Base-by-base conservation (phyloP, 345 rosid genomes). In the Acer saccharum region DNA sequence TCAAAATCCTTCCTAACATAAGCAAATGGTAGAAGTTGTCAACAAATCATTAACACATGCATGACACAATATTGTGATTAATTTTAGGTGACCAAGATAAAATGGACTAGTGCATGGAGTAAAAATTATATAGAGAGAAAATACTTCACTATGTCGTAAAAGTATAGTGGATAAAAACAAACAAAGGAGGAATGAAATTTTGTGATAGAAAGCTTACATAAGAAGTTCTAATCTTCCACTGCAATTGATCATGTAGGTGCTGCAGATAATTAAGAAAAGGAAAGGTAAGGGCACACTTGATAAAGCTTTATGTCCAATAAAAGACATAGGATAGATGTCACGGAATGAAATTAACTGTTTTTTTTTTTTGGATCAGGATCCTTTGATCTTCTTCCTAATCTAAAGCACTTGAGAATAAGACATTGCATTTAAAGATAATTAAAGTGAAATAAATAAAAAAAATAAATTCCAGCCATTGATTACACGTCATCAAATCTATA, bases 181-280 rank as follows among this genome's bases (percentile, higher is more conserved):
- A 39, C 10, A 54, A 55, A 6, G 44, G 1, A n/a, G 75, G 41
- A 6, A 68, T 32, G 48, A 55, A 74, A 70, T 71, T 72, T 73
- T 18, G 75, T 55, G 83, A 67, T 17, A 60, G 80, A 69, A 76
- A 81, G 82, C 93, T 94, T 91, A 96, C 99, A 75, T 90, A 84
- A 57, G 95, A 91, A 76, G 87, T 83, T 81, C 87, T 86, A 82
- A 92, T 91, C 92, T 94, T 90, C 95, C 92, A 90, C 79, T 88
- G 91, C 80, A 96, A 78, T 73, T 96, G 90, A 82, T 92, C 98
- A 79, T 96, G 91, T 67, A 96, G 89, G 41, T 71, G 85, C 99
- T 96, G 86, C 84, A 82, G 16, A 83, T 3, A 23, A 69, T 71
- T 21, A 80, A 43, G 81, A 39, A 64, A 77, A 57, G 14, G 73